Evolutionary conservation across 2,329 filamentous ascomycete genomes (phyloP).

Genomic region (Ceratocystis diversiconidia): DNA sequence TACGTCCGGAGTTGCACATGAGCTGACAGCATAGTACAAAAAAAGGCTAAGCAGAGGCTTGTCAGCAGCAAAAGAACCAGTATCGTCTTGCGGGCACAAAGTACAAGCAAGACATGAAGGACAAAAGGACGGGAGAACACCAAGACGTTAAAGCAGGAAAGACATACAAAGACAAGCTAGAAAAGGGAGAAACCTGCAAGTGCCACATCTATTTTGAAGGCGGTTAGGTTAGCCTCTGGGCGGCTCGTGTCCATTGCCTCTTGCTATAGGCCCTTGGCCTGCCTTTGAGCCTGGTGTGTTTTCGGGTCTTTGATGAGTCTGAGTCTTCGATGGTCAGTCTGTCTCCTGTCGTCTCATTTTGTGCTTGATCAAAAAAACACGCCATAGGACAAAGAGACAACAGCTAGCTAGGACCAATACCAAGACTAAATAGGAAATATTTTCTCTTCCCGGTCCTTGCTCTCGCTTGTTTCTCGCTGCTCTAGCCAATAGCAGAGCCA

Average conservation of each 20-base stretch:
- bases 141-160: neutral
- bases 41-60: neutral
- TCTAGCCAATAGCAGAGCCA: neutral
- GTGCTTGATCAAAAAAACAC: neutral
- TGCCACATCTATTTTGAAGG: neutral
- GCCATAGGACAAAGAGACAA: neutral
- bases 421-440: conserved; percentile 5
- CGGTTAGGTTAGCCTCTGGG: neutral
- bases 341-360: neutral
- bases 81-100: neutral
- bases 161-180: neutral
- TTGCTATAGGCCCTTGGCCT: no score
- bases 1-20: neutral
- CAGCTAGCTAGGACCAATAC: neutral
- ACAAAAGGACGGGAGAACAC: neutral
- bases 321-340: neutral
- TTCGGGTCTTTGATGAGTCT: neutral
- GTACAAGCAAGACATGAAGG: neutral
- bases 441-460: neutral
- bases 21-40: neutral
- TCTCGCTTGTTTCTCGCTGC: neutral
- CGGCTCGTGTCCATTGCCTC: neutral
- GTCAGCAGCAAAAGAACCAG: neutral
- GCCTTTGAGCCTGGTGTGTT: neutral
- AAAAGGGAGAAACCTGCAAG: neutral